Evolutionary conservation across 805 yeast species (phyloP).

Genomic region (Candida dendrica): DNA sequence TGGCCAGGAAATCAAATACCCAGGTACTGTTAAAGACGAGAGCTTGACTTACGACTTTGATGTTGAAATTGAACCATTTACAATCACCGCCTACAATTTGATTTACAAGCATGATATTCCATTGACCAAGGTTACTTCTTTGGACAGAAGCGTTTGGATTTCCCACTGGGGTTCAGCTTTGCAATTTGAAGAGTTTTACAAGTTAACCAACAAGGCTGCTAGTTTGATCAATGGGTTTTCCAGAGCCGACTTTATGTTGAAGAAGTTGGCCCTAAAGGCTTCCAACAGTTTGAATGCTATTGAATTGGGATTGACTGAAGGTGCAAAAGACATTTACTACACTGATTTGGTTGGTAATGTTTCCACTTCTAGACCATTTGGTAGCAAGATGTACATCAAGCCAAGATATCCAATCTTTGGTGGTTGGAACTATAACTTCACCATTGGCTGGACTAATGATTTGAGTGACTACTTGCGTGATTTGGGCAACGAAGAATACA

Average conservation of each 20-base stretch:
- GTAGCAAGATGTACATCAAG: conserved; percentile 43
- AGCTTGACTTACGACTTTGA: conserved; percentile 52
- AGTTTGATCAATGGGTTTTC: conserved; percentile 64
- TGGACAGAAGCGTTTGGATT: conserved; percentile 77
- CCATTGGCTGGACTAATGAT: conserved; percentile 83
- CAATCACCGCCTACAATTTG: conserved; percentile 43
- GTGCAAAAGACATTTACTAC: conserved; percentile 62
- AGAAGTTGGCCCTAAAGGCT: conserved; percentile 39
- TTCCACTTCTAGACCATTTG: conserved; percentile 52
- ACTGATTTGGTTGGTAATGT: conserved; percentile 93
- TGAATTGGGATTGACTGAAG: conserved; percentile 45
- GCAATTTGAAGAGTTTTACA: conserved; percentile 81
- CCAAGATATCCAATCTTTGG: conserved; percentile 96
- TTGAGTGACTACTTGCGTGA: conserved; percentile 45
- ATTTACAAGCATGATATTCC: conserved; percentile 63
- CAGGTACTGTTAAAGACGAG: conserved; percentile 32
- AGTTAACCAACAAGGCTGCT: conserved; percentile 72
- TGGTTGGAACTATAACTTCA: conserved; percentile 92
- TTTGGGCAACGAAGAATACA: conserved; percentile 33
- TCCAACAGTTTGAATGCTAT: conserved; percentile 57
- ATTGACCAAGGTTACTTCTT: conserved; percentile 47
- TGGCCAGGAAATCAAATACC: conserved; percentile 23
- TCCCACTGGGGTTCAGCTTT: conserved; percentile 74
- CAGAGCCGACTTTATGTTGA: conserved; percentile 68
- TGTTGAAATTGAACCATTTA: conserved; percentile 35